Evolutionary conservation across 148 eudicot genomes (phyloP), one percentile per base, ranked within the genome.

Genomic region (Drosera capensis): DNA sequence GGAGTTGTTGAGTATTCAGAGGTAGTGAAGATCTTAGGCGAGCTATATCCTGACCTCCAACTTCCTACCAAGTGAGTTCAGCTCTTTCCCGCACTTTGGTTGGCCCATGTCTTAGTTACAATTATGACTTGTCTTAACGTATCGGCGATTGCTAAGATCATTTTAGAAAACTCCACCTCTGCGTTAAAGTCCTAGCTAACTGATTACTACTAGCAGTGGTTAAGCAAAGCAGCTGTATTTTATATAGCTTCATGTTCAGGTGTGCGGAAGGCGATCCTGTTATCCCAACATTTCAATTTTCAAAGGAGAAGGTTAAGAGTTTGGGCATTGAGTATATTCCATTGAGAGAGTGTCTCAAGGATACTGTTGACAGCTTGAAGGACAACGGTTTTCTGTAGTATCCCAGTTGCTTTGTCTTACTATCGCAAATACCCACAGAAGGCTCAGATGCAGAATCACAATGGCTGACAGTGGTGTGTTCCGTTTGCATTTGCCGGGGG

Each of bases 301-400:
- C 80, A 2, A 70, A 68, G 41, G 78, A 72, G 20, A 78, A 46
- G 40, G 25, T 52, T 8, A 60, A 51, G 36, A 57, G 66, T n/a
- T 54, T 75, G 25, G 83, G 94, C 18, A 51, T 82, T 0, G 58
- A 75, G 14, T 78, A 56, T 58, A 75, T 54, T 37, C 70, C 83
- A n/a, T 24, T 82, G 0, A 50, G 73, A 50, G 57, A 40, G 52
- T 59, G 78, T 51, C 28, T 82, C 53, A 82, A 63, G 66, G 94
- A 78, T 44, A 79, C 86, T 2, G 71, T 75, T 38, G 86, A 75
- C 50, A 78, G 83, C 76, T 62, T 82, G 50, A 75, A 58, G 67
- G 83, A 73, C 70, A 78, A 72, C 48, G 64, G 59, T 7, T 59
- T 75, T 51, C 25, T 28, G 70, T 41, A 61, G 23, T 31, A 2